Evolutionary conservation across 495 filamentous ascomycete genomes (phyloP), one percentile per base, ranked within the genome.

Genomic region (Oidiodendron maius): DNA sequence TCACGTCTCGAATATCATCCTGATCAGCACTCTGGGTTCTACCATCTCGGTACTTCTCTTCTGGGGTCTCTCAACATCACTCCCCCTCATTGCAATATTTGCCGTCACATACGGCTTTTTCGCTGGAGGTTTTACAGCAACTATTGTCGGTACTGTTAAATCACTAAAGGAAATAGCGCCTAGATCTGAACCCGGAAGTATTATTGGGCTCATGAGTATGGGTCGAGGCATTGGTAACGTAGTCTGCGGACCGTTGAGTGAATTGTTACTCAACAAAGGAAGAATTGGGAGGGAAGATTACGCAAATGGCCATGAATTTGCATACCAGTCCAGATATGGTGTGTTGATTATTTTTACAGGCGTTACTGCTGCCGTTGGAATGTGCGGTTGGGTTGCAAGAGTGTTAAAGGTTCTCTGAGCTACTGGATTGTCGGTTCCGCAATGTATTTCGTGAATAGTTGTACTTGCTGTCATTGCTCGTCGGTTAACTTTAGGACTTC

Each of bases 41-140:
- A 68, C 77, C 0, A 28, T 79, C 18, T 74, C 79, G 0, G 75
- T 84, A 0, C 74, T 88, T 41, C 52, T 87, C 6, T 64, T 87
- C 34, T 89, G 85, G 85, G 84, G 83, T 0, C 57, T 86, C 22
- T 63, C 78, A 0, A 61, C 61, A 0, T 71, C 67, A 0, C 52
- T 85, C 24, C 64, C 72, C 0, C 61, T 79, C 39, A 68, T 89
- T 12, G 76, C 77, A 34, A 32, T 82, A 23, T 89, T 88, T 53
- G 78, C 75, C n/a, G 48, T 86, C 3, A 62, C 74, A 2, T 88
- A 84, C 60, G 85, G 85, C 5, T 65, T 85, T 44, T 86, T 82
- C 51, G 82, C 80, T 0, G 81, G 83, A 26, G 76, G 78, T 0
- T 83, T 76, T 50, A 76, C 72, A 2, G 68, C 70, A 0, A 80